Evolutionary conservation across 768 basidiomycete genomes (phyloP).

Genomic region (Pulveroboletus sp.): DNA sequence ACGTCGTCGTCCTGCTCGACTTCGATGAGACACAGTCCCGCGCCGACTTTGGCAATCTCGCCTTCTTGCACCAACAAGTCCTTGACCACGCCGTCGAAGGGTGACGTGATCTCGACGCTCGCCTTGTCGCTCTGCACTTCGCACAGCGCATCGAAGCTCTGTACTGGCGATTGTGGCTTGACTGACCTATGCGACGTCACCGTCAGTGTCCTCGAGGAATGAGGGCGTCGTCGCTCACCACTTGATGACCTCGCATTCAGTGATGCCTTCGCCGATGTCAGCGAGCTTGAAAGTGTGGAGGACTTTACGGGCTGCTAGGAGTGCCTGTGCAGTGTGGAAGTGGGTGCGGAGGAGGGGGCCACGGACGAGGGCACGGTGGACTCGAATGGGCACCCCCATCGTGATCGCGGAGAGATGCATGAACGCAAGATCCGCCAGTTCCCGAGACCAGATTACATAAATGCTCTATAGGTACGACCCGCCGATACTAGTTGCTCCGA

Average conservation of each 20-base stretch:
- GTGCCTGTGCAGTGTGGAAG: slow-evolving; percentile 36
- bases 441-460: slow-evolving; percentile 2
- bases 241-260: slow-evolving; percentile 84
- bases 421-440: slow-evolving; percentile 7
- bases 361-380: slow-evolving; percentile 24
- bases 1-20: slow-evolving; percentile 58
- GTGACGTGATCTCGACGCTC: slow-evolving; percentile 86
- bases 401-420: background rate
- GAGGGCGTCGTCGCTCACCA: slow-evolving; percentile 48
- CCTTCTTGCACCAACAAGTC: slow-evolving; percentile 76
- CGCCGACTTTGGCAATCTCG: slow-evolving; percentile 79
- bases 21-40: slow-evolving; percentile 74
- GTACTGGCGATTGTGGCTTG: slow-evolving; percentile 45
- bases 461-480: too few species aligned
- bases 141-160: slow-evolving; percentile 69
- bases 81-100: slow-evolving; percentile 72
- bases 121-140: slow-evolving; percentile 92
- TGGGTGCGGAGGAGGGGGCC: slow-evolving; percentile 27
- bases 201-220: background rate
- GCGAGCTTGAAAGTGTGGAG: slow-evolving; percentile 71
- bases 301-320: slow-evolving; percentile 33
- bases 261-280: slow-evolving; percentile 88
- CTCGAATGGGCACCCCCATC: slow-evolving; percentile 10
- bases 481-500: too few species aligned
- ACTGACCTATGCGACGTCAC: slow-evolving; percentile 49